Evolutionary conservation across 371 early-diverging fungal genomes (phyloP).

Genomic region (Lichtheimia corymbifera): DNA sequence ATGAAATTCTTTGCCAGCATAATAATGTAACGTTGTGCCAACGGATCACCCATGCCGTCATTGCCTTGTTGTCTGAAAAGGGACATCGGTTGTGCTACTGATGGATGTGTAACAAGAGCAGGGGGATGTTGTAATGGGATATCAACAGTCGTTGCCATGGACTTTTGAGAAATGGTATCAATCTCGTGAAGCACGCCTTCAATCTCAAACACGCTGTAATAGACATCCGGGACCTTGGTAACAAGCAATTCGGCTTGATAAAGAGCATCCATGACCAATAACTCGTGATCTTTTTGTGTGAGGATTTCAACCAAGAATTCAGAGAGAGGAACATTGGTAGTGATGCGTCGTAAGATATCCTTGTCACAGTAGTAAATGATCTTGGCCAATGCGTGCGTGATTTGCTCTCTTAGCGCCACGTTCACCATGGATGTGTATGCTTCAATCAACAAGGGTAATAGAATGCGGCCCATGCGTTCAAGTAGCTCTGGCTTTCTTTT

Average conservation of each 20-base stretch:
- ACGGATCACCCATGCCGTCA: conserved; percentile 29
- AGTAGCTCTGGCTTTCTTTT: conserved; percentile 39
- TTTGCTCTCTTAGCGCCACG: conserved; percentile 50
- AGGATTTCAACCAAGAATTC: conserved; percentile 57
- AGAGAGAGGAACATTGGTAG: conserved; percentile 46
- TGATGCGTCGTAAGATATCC: conserved; percentile 25
- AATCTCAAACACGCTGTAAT: conserved; percentile 50
- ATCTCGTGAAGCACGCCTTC: conserved; percentile 66
- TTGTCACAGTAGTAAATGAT: conserved; percentile 41
- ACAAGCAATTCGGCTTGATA: conserved; percentile 55
- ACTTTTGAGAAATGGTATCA: conserved; percentile 35
- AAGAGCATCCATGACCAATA: conserved; percentile 52
- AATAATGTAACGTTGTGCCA: conserved; percentile 32
- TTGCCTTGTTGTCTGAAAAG: conserved; percentile 12
- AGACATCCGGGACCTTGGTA: conserved; percentile 52
- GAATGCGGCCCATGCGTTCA: conserved; percentile 36
- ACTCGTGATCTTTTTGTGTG: conserved; percentile 56
- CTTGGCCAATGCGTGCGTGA: conserved; percentile 54
- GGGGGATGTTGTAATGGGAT: background rate
- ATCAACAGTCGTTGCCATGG: conserved; percentile 1
- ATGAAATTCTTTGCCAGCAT: conserved; percentile 31
- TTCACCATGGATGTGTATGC: conserved; percentile 59
- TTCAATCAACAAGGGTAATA: conserved; percentile 57
- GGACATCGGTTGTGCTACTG: background rate
- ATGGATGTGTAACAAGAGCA: background rate